Evolutionary conservation across 495 filamentous ascomycete genomes (phyloP), one percentile per base, ranked within the genome.

Genomic region (Penicillium cosmopolitanum): DNA sequence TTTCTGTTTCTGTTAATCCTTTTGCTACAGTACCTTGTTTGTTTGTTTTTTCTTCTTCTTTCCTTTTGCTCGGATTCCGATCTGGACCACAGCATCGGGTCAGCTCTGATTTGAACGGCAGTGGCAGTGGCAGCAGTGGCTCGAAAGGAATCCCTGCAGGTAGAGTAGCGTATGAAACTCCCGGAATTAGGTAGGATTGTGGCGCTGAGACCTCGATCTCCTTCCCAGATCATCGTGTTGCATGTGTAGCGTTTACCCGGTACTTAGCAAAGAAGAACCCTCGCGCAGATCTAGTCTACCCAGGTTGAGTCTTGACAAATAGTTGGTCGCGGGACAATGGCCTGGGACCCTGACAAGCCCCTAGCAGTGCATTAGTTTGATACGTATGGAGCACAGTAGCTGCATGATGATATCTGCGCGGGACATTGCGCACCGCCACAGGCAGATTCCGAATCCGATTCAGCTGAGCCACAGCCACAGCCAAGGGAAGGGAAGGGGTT

Each of bases 11-110:
- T n/a, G n/a, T n/a, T n/a, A n/a, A 31, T 4, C 28, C 28, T 31
- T 31, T 31, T 7, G 28, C 28, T 7, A 21, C 19, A 1, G 19
- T 7, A 28, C 4, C 25, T 28, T 28, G 25, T 28, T 28, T 3
- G n/a, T n/a, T 28, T 28, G 25, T 28, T 31, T 31, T 28, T 38
- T 5, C n/a, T 36, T 4, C 21, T 52, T 57, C n/a, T 50, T 57
- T 53, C 10, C 51, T 51, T 36, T 46, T 48, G 46, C 46, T 1
- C 4, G 46, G 36, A 56, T 68, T 64, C 60, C 53, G 65, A 70
- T 70, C 60, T 66, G 44, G 51, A 57, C 67, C 56, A 64, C 56
- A 64, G 46, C 28, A 62, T 70, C 58, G 60, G 60, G 50, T 55
- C 50, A 48, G 53, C 54, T 38, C 55, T 8, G 43, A 52, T 18